Conservation (phyloP, 495 filamentous ascomycete species). For the Tuber umbilicatum region DNA sequence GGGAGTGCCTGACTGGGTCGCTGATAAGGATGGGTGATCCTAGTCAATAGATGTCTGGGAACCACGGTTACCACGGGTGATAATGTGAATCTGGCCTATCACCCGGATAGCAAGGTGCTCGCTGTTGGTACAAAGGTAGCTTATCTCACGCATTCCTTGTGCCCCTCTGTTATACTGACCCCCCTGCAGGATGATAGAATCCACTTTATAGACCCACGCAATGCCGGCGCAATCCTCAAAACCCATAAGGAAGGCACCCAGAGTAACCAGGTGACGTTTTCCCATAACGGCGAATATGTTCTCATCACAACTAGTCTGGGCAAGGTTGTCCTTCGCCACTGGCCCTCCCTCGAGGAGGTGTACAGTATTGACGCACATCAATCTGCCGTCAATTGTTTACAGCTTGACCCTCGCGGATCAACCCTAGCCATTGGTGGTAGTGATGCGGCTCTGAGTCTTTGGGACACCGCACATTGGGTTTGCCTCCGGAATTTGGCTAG, state of each 20-base stretch:
- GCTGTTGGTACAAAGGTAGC: constrained; percentile 78
- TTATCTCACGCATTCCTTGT: constrained; percentile 7
- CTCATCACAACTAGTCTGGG: constrained; percentile 81
- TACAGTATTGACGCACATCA: constrained; percentile 41
- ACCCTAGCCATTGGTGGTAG: constrained; percentile 83
- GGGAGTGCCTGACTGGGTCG: not conserved
- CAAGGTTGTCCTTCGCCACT: constrained; percentile 70
- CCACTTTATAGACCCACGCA: constrained; percentile 43
- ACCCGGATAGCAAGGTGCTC: constrained; percentile 73
- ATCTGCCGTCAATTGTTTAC: constrained; percentile 38
- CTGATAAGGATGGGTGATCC: constrained; percentile 7
- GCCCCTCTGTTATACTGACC: constrained; percentile 7
- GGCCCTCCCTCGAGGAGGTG: constrained; percentile 53
- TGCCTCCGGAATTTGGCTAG: constrained; percentile 72
- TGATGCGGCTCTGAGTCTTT: constrained; percentile 81
- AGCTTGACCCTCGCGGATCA: constrained; percentile 39
- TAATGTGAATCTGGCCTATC: constrained; percentile 79
- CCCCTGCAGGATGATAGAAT: constrained; percentile 37
- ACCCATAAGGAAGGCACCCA: constrained; percentile 64
- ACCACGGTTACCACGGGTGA: constrained; percentile 55
- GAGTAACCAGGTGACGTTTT: constrained; percentile 79
- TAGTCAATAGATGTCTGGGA: constrained; percentile 34
- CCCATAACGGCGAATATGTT: constrained; percentile 62
- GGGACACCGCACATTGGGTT: constrained; percentile 90
- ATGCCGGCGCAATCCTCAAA: constrained; percentile 47